phyloP scores from a whole-genome alignment of 2,329 filamentous ascomycete species.

The Coccinonectria pachysandricola region DNA sequence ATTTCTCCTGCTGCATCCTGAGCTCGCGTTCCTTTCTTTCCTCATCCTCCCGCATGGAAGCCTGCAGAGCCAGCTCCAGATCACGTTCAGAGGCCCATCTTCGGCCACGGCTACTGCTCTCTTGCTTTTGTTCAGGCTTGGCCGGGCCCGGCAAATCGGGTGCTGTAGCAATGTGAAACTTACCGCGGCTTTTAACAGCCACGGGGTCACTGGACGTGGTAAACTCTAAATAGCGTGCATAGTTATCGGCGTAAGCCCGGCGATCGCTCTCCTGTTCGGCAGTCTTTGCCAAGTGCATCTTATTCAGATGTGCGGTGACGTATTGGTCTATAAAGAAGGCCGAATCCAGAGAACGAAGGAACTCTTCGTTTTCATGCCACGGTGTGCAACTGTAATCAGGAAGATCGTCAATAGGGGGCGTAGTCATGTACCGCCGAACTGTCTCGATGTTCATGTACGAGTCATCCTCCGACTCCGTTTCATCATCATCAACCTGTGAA shows the following conservation, averaged over 20 bases:
- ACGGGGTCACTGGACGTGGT: conserved; percentile 45
- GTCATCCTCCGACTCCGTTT: conserved; percentile 45
- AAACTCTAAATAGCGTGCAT: conserved; percentile 43
- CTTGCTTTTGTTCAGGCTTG: conserved; percentile 44
- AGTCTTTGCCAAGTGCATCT: conserved; percentile 27
- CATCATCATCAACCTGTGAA: conserved; percentile 40
- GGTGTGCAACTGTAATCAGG: conserved; percentile 35
- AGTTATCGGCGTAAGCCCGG: conserved; percentile 35
- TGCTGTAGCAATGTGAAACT: conserved; percentile 33
- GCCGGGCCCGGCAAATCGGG: conserved; percentile 25
- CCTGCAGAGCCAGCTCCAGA: conserved; percentile 59
- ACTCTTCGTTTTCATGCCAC: conserved; percentile 38
- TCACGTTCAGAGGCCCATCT: conserved; percentile 64
- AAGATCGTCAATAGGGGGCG: conserved; percentile 44
- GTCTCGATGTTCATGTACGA: conserved; percentile 38
- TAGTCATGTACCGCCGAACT: conserved; percentile 41
- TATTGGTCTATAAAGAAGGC: conserved; percentile 33
- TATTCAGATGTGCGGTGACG: conserved; percentile 34
- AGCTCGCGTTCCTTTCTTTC: conserved; percentile 59
- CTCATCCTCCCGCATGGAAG: conserved; percentile 60
- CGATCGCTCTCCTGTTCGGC: conserved; percentile 30
- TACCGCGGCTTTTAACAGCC: conserved; percentile 44
- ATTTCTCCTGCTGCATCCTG: conserved; percentile 55
- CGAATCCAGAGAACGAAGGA: conserved; percentile 32
- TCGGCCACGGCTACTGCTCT: conserved; percentile 42